Evolutionary conservation across 306 rosid species (phyloP), one percentile per base, ranked within the genome.

Genomic region (Canavalia ensiformis): DNA sequence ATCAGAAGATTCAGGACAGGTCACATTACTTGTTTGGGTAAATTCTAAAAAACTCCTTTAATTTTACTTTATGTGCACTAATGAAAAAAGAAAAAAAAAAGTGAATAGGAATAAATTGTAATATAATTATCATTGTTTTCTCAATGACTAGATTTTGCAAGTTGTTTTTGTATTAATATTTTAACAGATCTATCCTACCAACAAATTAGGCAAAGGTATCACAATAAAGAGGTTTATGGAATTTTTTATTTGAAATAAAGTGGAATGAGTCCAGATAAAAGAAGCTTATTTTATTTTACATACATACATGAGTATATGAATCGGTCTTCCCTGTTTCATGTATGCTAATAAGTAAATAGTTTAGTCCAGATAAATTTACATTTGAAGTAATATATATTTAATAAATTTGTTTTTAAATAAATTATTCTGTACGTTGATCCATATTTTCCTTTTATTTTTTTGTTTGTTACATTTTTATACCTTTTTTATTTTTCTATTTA

Each of bases 1-100:
- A 80, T 86, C 66, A 84, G 55, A 45, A 80, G 39, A 82, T 79
- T 85, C 58, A 86, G 25, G 39, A 68, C 30, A 2, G 30, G 34
- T 44, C 79, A 7, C 3, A 35, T 84, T 76, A 83, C 79, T 71
- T 18, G 18, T 47, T 42, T 49, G 10, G 46, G 34, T 29, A 57
- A 57, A 28, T 56, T 72, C 37, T 1, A 34, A n/a, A 73, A 7
- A 25, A 72, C 4, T 37, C 11, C 28, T 72, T 55, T 73, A 10
- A 4, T 31, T 51, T 68, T 68, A 29, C 52, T 18, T 67, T 29
- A 29, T 29, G 37, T 6, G n/a, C 49, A 8, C 49, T 34, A 8
- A 39, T 51, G 1, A 31, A 9, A 6, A 46, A 46, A 46, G 25
- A 18, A 18, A 18, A 18, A 18, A 18, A 4, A 52, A n/a, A 41